phyloP scores from a whole-genome alignment of 177 flowering plant genomes.

The Vitis hybrid region DNA sequence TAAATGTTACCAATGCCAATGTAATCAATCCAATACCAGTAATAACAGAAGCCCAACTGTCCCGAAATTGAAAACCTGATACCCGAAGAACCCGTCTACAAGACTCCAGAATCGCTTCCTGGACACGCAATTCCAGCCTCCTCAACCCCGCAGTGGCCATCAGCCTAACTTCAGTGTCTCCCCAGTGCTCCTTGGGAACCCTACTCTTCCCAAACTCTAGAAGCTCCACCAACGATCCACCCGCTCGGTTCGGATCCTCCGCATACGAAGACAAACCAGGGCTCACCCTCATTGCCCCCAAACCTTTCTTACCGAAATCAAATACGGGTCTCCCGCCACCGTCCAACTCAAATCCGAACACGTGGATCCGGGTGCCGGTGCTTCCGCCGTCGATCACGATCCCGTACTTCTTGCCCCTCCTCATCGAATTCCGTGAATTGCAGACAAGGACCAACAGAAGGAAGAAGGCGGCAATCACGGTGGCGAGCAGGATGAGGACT shows the following conservation, averaged over 20 bases:
- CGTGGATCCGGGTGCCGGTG: conserved; percentile 85
- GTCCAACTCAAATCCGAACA: conserved; percentile 42
- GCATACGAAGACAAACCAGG: conserved; percentile 87
- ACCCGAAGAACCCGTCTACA: conserved; percentile 55
- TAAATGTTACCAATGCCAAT: background rate
- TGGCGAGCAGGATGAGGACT: conserved; percentile 7
- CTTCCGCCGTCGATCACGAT: conserved; percentile 91
- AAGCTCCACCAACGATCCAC: conserved; percentile 53
- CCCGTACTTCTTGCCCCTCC: conserved; percentile 27
- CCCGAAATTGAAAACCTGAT: conserved; percentile 69
- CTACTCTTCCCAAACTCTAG: conserved; percentile 65
- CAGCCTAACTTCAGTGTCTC: conserved; percentile 66
- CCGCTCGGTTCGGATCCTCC: conserved; percentile 55
- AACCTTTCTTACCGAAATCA: conserved; percentile 47
- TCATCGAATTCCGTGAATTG: background rate
- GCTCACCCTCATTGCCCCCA: conserved; percentile 56
- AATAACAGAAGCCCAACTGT: conserved; percentile 89
- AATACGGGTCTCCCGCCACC: conserved; percentile 26
- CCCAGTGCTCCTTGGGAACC: conserved; percentile 66
- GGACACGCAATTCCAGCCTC: conserved; percentile 45
- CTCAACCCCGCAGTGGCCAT: conserved; percentile 98
- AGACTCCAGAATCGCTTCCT: conserved; percentile 63
- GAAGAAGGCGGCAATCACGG: conserved; percentile 22
- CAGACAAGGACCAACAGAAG: conserved; percentile 21
- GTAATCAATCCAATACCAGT: conserved; percentile 39